Conservation (phyloP, 345 rosid species). For the Populus tremula region DNA sequence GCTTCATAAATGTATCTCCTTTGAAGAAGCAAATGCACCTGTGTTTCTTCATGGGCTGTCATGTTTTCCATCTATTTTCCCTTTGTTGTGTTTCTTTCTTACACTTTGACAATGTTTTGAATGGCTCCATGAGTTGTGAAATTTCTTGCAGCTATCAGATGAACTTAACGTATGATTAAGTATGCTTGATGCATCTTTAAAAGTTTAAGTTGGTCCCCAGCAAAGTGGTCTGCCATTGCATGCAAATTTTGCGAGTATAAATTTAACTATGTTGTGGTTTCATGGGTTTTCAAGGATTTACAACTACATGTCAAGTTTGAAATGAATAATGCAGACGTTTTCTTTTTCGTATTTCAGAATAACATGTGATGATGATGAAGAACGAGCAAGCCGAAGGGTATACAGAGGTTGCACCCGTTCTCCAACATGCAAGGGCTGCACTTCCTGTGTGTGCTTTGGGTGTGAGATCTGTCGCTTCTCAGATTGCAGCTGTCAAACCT, state of each 20-base stretch:
- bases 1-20: neutral
- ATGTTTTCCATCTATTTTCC: neutral
- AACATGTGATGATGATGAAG: constrained; percentile 65
- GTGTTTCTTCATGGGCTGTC: neutral
- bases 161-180: neutral
- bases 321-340: neutral
- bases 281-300: neutral
- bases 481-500: constrained; percentile 93
- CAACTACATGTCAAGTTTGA: neutral
- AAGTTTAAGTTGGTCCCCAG: neutral
- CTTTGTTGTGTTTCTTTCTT: neutral
- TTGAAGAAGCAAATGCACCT: neutral
- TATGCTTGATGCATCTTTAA: neutral
- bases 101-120: neutral
- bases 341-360: constrained; percentile 41
- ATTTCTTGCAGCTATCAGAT: neutral
- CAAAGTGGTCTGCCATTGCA: neutral
- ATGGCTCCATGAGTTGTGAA: neutral
- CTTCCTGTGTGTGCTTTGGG: constrained; percentile 95
- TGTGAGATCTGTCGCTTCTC: constrained; percentile 82
- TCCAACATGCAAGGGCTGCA: constrained; percentile 90
- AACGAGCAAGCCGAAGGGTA: constrained; percentile 76
- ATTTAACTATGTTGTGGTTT: neutral
- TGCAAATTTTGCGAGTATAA: neutral
- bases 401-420: constrained; percentile 82